Evolutionary conservation across 2,329 filamentous ascomycete genomes (phyloP), one percentile per base, ranked within the genome.

Genomic region (Aspergillus ustus): DNA sequence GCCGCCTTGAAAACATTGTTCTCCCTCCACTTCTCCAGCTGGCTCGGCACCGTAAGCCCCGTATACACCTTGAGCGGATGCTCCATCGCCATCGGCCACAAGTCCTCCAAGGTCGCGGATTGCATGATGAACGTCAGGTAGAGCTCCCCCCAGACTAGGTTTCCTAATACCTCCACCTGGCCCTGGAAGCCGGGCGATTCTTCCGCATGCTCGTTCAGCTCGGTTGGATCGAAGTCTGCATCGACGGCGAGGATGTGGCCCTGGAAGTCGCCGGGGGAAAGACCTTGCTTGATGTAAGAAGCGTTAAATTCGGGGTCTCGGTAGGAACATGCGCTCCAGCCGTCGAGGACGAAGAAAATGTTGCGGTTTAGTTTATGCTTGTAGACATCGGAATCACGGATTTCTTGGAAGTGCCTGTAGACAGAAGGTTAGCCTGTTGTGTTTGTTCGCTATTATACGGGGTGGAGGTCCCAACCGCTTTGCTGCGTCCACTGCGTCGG

Each of bases 101-200:
- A 28, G n/a, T 71, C 67, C 49, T 65, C 62, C 6, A 72, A 50
- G 7, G 34, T 15, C 15, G 60, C 58, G 3, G 62, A 53, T 46
- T 70, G 63, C 17, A 68, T 55, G 11, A 54, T 31, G 2, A 67
- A 37, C 48, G 66, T 45, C 1, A 69, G 67, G 37, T 65, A 71
- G 3, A 75, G 46, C 43, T 75, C 73, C 15, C 67, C 63, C 71
- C 72, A 75, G 11, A 75, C 51, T 7, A 75, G 59, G 25, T 65
- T 72, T 34, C 70, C 70, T 13, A 71, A 63, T 25, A 75, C 66
- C 11, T 70, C 69, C 66, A 75, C 67, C 29, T 67, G 62, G 8
- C 71, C 71, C 7, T 48, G 50, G 31, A 68, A 75, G 2, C 61
- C 66, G 2, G 68, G 67, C 2, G 63, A 66, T 31, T 69, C 67